Percentiles rank a stretch among this genome's conserved stretches.
Evolutionary conservation across 768 basidiomycete species (phyloP).

Genomic region (Kwoniella europaea): DNA sequence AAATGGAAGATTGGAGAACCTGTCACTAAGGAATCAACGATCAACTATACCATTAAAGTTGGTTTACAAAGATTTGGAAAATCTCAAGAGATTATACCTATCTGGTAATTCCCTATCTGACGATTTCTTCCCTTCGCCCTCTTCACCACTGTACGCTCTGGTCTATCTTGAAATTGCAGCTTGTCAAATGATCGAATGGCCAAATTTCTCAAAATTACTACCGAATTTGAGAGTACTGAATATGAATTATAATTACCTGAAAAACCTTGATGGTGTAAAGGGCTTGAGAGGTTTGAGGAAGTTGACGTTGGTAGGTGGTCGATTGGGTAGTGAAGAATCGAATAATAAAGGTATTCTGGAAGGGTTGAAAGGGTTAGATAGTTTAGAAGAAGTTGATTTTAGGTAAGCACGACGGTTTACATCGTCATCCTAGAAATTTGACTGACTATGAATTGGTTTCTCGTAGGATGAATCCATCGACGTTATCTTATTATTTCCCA

Average conservation of each 20-base stretch:
- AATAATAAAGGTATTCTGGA: constrained; percentile 70
- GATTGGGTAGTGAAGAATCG: constrained; percentile 66
- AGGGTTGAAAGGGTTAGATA: constrained; percentile 71
- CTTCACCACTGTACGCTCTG: constrained; percentile 77
- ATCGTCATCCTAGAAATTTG: neutral
- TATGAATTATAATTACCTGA: constrained; percentile 93
- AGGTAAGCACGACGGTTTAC: constrained; percentile 64
- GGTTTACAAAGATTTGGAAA: constrained; percentile 69
- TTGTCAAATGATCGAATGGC: constrained; percentile 78
- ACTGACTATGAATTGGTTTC: neutral
- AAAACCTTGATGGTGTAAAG: constrained; percentile 70
- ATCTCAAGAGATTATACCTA: constrained; percentile 91
- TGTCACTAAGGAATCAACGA: constrained; percentile 87
- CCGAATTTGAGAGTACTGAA: constrained; percentile 91
- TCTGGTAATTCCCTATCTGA: constrained; percentile 66
- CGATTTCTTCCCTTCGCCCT: constrained; percentile 58
- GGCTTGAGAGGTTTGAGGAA: constrained; percentile 78
- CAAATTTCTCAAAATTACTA: constrained; percentile 68
- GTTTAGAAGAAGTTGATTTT: constrained; percentile 88
- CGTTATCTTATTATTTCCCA: constrained; percentile 93
- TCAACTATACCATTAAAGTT: constrained; percentile 19
- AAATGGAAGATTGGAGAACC: constrained; percentile 74
- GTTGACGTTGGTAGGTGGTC: constrained; percentile 79
- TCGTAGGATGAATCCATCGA: constrained; percentile 89
- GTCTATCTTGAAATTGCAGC: constrained; percentile 89